Conservation (phyloP, 345 rosid genomes). For the Acer saccharum region DNA sequence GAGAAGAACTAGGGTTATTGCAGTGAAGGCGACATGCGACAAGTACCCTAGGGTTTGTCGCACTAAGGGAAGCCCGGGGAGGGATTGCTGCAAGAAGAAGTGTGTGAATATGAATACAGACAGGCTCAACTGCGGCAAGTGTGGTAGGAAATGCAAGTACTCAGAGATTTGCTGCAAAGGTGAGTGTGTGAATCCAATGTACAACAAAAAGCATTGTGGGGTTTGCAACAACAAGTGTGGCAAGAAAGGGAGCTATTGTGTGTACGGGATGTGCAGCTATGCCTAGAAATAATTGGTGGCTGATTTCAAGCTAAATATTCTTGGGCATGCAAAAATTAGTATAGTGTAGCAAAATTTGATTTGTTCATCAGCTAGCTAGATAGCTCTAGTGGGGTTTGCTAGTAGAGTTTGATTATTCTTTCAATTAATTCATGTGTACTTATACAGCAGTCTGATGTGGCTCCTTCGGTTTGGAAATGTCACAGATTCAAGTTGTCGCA, state of each 20-base stretch:
- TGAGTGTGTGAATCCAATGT: constrained; percentile 58
- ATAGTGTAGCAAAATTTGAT: neutral
- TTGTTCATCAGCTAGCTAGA: neutral
- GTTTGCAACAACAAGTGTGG: constrained; percentile 57
- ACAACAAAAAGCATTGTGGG: constrained; percentile 53
- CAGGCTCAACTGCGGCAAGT: constrained; percentile 48
- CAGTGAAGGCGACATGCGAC: constrained; percentile 36
- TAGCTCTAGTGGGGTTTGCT: neutral
- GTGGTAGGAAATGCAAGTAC: constrained; percentile 57
- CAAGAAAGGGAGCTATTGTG: constrained; percentile 48
- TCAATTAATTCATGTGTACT: neutral
- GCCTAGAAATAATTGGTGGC: constrained; percentile 28
- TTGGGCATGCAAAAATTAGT: neutral
- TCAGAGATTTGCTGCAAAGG: constrained; percentile 59
- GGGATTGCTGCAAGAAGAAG: constrained; percentile 56
- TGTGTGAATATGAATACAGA: constrained; percentile 52
- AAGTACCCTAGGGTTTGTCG: constrained; percentile 51
- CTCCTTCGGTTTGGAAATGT: too few species aligned
- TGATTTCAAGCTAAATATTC: neutral
- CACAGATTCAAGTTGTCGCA: too few species aligned
- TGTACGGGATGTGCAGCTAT: constrained; percentile 62
- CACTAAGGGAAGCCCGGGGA: constrained; percentile 51
- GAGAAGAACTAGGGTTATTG: neutral
- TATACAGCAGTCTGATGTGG: too few species aligned
- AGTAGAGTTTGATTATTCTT: neutral